Base-by-base conservation (phyloP, 2,329 filamentous ascomycete genomes). In the Xylariales sp. region DNA sequence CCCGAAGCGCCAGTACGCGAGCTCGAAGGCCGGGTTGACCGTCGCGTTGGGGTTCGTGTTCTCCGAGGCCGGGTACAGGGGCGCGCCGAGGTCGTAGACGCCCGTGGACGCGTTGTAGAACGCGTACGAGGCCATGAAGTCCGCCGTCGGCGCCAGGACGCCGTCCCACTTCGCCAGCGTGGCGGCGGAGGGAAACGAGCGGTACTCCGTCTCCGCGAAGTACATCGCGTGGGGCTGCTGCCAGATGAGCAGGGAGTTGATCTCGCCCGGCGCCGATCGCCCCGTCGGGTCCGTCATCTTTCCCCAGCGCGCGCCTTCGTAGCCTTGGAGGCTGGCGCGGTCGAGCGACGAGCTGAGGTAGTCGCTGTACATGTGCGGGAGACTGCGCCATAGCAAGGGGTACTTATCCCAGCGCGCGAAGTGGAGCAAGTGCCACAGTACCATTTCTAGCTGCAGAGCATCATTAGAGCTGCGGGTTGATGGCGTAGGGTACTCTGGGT, bases 211-310 rank as follows among this genome's bases (percentile, higher is more conserved):
- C 74, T 88, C 86, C 0, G 87, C 87, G 71, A 89, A 87, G 73
- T 86, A 87, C 81, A 89, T 85, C 0, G 84, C 81, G 73, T 90
- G 87, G 7, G 86, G 87, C 71, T 89, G 87, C 71, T 90, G 87
- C 87, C 87, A 90, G 64, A 89, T 85, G 3, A 90, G 78, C 1
- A 90, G 78, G 9, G 83, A 84, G 74, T 90, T 90, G 74, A 89
- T 89, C 69, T 87, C 84, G 1, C 88, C 87, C 0, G 87, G 87
- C 1, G 86, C 85, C 54, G 83, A 85, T 10, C 84, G 80, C 32
- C 86, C 85, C 0, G 81, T 83, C 0, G 86, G 84, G 73, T 88
- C 86, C 9, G 82, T 86, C 86, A 88, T 88, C 73, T 89, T 87
- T 58, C 72, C 84, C 84, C 74, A 81, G 57, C 82, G 78, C 6